phyloP scores from a whole-genome alignment of 352 stramenopile genomes.

The Globisporangium mamillatum region DNA sequence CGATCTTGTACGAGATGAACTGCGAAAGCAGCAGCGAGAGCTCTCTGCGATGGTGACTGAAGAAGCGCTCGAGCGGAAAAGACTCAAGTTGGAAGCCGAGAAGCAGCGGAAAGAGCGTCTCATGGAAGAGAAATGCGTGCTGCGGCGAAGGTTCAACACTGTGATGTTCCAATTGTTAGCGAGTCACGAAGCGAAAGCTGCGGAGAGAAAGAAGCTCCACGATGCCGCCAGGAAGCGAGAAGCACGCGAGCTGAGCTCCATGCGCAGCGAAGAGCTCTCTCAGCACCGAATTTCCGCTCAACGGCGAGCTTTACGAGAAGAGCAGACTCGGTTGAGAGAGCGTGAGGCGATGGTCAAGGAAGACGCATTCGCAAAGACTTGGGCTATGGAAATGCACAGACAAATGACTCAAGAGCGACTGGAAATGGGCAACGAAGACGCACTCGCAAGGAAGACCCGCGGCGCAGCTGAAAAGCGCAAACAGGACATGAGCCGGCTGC shows the following conservation, averaged over 20 bases:
- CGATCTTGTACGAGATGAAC: not conserved
- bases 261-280: slow-evolving; percentile 48
- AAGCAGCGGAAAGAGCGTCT: slow-evolving; percentile 4
- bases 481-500: slow-evolving; percentile 15
- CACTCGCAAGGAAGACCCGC: not conserved
- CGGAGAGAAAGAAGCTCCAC: slow-evolving; percentile 18
- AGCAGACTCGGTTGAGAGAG: slow-evolving; percentile 20
- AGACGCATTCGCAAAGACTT: slow-evolving; percentile 17
- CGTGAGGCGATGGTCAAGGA: slow-evolving; percentile 33
- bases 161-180: slow-evolving; percentile 34
- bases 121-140: slow-evolving; percentile 22
- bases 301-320: slow-evolving; percentile 18
- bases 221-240: slow-evolving; percentile 27
- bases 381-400: not conserved
- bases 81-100: slow-evolving; percentile 8
- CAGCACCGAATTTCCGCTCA: slow-evolving; percentile 29
- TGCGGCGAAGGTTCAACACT: slow-evolving; percentile 18
- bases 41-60: slow-evolving; percentile 6
- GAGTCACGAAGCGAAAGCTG: slow-evolving; percentile 9
- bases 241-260: slow-evolving; percentile 32
- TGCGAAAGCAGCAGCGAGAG: not conserved
- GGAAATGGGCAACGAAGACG: slow-evolving; percentile 25
- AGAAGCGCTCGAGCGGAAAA: slow-evolving; percentile 11
- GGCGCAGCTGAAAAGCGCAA: slow-evolving; percentile 11
- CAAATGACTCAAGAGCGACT: slow-evolving; percentile 10